Evolutionary conservation across 495 filamentous ascomycete genomes (phyloP), one percentile per base, ranked within the genome.

Genomic region (Annulohypoxylon moriforme): DNA sequence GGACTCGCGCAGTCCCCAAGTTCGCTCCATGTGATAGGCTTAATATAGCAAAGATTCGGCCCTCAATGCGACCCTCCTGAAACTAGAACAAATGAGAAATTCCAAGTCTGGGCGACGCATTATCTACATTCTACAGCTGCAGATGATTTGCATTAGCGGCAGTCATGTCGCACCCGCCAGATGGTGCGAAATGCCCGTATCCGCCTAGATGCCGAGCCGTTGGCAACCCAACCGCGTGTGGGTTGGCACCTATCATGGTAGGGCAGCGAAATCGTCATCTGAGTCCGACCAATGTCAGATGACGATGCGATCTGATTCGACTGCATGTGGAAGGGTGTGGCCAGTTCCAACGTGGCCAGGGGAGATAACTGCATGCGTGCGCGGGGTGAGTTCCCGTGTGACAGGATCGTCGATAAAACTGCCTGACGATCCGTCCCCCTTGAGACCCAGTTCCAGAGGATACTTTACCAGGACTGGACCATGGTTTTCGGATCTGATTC

Each of bases 191-290:
- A 64, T 59, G 71, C 57, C 71, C 55, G 62, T 67, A 66, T 71
- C 71, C 67, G 71, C 55, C 47, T 13, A 71, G 67, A 60, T 70
- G 67, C 67, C 71, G 67, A 71, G 67, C 67, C 58, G 67, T 71
- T 74, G 36, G 59, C 67, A 60, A 56, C 63, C 63, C 67, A 67
- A 67, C 66, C 24, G 47, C 22, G 10, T 44, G 42, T 69, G 40
- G 66, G 65, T 10, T 69, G 71, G 71, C 71, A 73, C 65, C 71
- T 69, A 74, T 70, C 67, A 74, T 49, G 62, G 60, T 71, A 60
- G 20, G 57, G 62, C 66, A 64, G 22, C 22, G 10, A 34, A 52
- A 64, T 60, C 63, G 62, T 64, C 58, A 71, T 74, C 52, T 67
- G 67, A 55, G 33, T 58, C 16, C 33, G 44, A 38, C 71, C 67